Base-by-base conservation (phyloP, 2,329 filamentous ascomycete genomes). In the Fusarium sp. region DNA sequence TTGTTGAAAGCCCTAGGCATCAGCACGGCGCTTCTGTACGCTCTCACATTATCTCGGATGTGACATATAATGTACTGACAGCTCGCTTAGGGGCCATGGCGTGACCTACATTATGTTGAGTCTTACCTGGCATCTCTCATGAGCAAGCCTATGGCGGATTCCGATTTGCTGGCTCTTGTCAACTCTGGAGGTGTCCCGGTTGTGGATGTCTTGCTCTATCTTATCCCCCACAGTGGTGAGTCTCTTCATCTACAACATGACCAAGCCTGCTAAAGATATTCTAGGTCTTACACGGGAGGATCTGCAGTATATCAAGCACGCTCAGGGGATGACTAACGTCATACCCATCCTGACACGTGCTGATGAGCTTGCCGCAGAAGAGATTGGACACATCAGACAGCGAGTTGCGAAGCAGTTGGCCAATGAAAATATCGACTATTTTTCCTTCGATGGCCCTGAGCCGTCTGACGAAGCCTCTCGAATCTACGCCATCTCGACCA, bases 191-290 rank as follows among this genome's bases (percentile, higher is more conserved):
- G 95, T 41, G 95, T 95, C 20, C 89, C 93, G 18, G 92, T 96
- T 76, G 93, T 98, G 31, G 96, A 98, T 83, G 91, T 91, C 5
- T 90, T 97, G 2, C 86, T 99, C 41, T 98, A 98, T 81, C 84
- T 98, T 65, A 88, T 98, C 31, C 88, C 91, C 31, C 88, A 92
- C 74, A 89, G 79, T 58, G 85, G 94, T 95, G 87, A 2, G 24
- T 48, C 41, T n/a, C 16, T 11, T 13, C 10, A 33, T 10, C 10
- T 13, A 33, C 14, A n/a, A 37, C 16, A n/a, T 18, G 22, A 27
- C n/a, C 18, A 64, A n/a, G 7, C 7, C n/a, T 27, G 5, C 18
- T 67, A 76, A 56, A 75, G 45, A 9, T 41, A 11, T 11, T 76
- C 74, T 78, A 82, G 83, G 83, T 10, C 81, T 81, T 20, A 70